Base-by-base conservation (phyloP, 352 stramenopile species). In the Stramenopiles sp. region DNA sequence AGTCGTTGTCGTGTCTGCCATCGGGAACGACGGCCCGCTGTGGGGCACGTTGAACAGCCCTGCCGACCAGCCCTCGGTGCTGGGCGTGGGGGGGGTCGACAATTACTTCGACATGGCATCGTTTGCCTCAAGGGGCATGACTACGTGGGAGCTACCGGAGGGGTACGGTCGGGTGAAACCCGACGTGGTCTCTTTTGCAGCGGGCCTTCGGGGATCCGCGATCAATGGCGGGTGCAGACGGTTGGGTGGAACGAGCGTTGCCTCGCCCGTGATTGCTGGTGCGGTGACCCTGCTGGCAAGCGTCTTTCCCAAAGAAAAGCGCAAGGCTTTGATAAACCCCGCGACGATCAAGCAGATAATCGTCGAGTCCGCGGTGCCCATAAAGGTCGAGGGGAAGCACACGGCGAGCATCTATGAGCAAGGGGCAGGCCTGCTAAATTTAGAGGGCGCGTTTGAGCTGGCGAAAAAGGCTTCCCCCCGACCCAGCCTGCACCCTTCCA, bases 121-220 rank as follows among this genome's bases (percentile, higher is more conserved):
- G 0, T 93, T 94, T 75, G 90, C 86, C 4, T 90, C 86, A 0
- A 81, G 86, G 6, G 87, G 88, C 1, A 89, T 90, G 84, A 93
- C 86, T 1, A 90, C 85, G 4, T 91, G 85, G 85, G 87, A 93
- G 74, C 77, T 90, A 4, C 83, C 84, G 0, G 88, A 88, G 48
- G 87, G 88, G 0, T 86, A 85, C n/a, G 86, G 87, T 4, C 84
- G 87, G 34, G 81, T 92, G 0, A 94, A 94, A 75, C 88, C 87
- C 1, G 88, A 94, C 76, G 80, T 92, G 18, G 81, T 92, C 0
- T 83, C 88, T 1, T 76, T 88, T 0, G 81, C 84, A 3, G 81
- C 87, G 76, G 83, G 88, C 49, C 83, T 94, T 37, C 78, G 83
- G 1, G 86, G 87, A 0, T 79, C 83, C 6, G 83, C 86, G 36